Percentiles rank a stretch among this genome's conserved stretches.
These are phyloP conservation scores for Grosmannia clavigera DNA, from an alignment of 2,329 filamentous ascomycete species.

Conservation along the genomic window DNA sequence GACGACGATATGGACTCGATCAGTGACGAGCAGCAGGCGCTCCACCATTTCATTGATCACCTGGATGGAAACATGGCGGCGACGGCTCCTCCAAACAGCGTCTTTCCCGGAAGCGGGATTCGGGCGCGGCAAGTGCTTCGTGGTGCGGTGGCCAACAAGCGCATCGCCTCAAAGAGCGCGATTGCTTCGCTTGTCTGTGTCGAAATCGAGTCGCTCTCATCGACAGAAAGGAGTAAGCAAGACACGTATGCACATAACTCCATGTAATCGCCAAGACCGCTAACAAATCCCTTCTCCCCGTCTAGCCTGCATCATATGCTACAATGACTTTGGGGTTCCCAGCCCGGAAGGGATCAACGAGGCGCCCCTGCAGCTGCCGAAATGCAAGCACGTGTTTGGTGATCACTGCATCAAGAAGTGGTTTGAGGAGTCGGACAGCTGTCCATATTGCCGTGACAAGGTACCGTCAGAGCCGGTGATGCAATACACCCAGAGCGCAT, in stretches of 20 bases:
- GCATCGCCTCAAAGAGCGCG: conserved; percentile 34
- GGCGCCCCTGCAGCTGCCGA: conserved; percentile 43
- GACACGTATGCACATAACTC: not conserved
- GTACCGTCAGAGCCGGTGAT: conserved; percentile 34
- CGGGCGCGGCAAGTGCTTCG: conserved; percentile 33
- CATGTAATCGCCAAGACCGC: not conserved
- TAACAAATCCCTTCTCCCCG: conserved; percentile 1
- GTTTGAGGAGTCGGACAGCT: conserved; percentile 50
- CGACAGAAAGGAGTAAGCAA: conserved; percentile 35
- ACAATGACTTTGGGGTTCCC: conserved; percentile 45
- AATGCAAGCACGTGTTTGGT: conserved; percentile 53
- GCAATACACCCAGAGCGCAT: not conserved
- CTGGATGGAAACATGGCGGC: not conserved
- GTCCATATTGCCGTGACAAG: conserved; percentile 52
- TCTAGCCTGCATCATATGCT: conserved; percentile 50
- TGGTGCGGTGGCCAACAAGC: conserved; percentile 28
- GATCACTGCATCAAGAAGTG: conserved; percentile 53
- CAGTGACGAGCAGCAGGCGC: not conserved
- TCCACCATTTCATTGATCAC: conserved; percentile 3
- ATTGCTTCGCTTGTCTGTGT: conserved; percentile 35
- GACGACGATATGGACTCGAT: not conserved
- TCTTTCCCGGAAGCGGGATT: conserved; percentile 17
- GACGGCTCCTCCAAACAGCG: no score
- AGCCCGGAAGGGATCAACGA: conserved; percentile 48
- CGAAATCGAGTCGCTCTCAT: conserved; percentile 28